These are phyloP conservation scores for Colletotrichum theobromicola DNA, from an alignment of 2,329 filamentous ascomycete genomes.

Conservation along the genomic window DNA sequence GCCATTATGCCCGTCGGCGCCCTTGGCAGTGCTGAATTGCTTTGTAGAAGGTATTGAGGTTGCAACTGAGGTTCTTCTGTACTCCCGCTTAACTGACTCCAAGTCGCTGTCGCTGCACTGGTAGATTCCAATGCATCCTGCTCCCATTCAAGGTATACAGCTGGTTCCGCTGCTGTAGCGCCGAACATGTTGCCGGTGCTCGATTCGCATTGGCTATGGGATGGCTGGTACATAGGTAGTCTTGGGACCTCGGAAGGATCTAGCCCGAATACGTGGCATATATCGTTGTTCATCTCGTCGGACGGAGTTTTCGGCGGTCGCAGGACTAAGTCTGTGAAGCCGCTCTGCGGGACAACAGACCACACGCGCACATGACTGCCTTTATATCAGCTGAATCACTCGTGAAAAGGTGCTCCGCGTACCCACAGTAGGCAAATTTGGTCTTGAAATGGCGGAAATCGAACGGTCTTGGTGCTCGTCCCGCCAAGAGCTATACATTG, in stretches of 20 bases:
- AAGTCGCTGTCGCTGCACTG: neutral
- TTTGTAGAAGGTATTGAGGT: neutral
- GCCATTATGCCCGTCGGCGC: neutral
- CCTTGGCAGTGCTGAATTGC: neutral
- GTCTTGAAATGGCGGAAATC: neutral
- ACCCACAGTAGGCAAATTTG: neutral
- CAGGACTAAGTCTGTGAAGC: neutral
- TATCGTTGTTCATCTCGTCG: neutral
- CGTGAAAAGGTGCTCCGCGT: neutral
- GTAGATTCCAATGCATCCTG: neutral
- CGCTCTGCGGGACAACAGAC: neutral
- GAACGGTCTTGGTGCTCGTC: neutral
- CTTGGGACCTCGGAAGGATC: neutral
- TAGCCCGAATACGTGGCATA: neutral
- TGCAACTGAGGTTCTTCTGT: neutral
- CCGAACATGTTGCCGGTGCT: neutral
- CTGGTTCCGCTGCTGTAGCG: neutral
- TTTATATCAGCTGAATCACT: neutral
- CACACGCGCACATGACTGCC: neutral
- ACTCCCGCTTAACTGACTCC: neutral
- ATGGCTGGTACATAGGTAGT: neutral
- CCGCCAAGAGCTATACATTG: neutral
- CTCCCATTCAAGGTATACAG: neutral
- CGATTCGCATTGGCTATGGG: neutral
- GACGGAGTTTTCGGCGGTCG: neutral